Percentiles rank a stretch among this genome's conserved stretches.
Evolutionary conservation across 1,139 yeast genomes (phyloP).

Genomic region (Pichia sp.): DNA sequence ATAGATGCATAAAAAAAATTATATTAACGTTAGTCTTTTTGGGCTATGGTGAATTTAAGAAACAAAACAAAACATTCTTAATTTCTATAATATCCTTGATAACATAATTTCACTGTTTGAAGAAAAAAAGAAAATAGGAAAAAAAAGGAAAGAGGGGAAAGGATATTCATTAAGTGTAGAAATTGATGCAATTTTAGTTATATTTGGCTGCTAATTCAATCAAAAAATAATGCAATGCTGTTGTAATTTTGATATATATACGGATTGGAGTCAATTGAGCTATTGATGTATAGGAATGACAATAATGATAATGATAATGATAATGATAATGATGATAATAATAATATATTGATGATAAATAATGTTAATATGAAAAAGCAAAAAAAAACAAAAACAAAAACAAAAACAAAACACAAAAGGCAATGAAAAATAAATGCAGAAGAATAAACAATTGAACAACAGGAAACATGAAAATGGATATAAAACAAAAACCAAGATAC

Average conservation of each 20-base stretch:
- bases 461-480: background rate
- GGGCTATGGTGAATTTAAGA: background rate
- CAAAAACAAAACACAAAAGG: background rate
- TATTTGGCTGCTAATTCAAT: conserved; percentile 1
- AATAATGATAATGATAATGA: background rate
- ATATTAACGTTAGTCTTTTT: background rate
- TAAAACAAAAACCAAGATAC: background rate
- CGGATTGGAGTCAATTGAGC: background rate
- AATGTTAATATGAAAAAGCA: background rate
- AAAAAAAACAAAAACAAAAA: background rate
- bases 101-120: conserved; percentile 3
- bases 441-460: background rate
- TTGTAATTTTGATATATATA: background rate
- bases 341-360: background rate
- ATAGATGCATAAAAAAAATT: background rate
- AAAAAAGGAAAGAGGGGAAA: background rate
- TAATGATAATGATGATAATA: background rate
- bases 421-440: background rate
- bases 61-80: conserved; percentile 1
- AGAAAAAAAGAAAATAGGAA: background rate
- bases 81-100: conserved; percentile 4
- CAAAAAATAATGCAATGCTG: background rate
- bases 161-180: background rate
- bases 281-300: background rate
- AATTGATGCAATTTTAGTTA: background rate